Evolutionary conservation across 2,329 filamentous ascomycete species (phyloP).

Genomic region (Colletotrichum kahawae): DNA sequence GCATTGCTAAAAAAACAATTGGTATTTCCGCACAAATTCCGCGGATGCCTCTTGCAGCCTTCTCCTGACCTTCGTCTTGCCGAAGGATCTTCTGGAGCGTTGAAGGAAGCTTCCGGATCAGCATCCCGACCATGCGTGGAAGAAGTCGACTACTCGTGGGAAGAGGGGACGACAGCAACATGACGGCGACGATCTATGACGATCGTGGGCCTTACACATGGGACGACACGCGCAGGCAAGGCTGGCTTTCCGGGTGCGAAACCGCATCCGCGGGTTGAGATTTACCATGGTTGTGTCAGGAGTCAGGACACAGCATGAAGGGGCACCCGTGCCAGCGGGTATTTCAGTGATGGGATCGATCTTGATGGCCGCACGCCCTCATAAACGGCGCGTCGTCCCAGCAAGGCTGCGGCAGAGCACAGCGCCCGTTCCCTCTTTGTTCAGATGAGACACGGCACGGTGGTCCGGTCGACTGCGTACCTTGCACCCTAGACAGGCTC

Average conservation of each 20-base stretch:
- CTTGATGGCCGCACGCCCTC: neutral
- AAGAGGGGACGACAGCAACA: neutral
- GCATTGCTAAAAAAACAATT: neutral
- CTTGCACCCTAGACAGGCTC: neutral
- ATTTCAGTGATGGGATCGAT: neutral
- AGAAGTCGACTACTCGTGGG: neutral
- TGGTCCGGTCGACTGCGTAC: neutral
- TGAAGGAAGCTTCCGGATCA: conserved; percentile 12
- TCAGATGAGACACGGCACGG: conserved; percentile 11
- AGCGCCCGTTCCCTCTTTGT: neutral
- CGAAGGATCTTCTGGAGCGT: neutral
- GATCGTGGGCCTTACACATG: conserved; percentile 1
- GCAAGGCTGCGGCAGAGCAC: neutral
- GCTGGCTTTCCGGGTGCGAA: neutral
- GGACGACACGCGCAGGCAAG: conserved; percentile 3
- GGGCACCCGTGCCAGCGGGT: neutral
- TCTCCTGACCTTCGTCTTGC: neutral
- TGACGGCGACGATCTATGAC: conserved; percentile 9
- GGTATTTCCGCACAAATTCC: neutral
- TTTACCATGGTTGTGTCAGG: neutral
- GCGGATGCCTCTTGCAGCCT: neutral
- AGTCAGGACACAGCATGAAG: neutral
- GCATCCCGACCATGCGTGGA: neutral
- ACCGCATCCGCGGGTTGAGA: neutral
- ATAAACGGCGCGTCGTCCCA: conserved; percentile 2